Evolutionary conservation across 1,284 basidiomycete species (phyloP), one percentile per base, ranked within the genome.

Genomic region (Bjerkandera adusta): DNA sequence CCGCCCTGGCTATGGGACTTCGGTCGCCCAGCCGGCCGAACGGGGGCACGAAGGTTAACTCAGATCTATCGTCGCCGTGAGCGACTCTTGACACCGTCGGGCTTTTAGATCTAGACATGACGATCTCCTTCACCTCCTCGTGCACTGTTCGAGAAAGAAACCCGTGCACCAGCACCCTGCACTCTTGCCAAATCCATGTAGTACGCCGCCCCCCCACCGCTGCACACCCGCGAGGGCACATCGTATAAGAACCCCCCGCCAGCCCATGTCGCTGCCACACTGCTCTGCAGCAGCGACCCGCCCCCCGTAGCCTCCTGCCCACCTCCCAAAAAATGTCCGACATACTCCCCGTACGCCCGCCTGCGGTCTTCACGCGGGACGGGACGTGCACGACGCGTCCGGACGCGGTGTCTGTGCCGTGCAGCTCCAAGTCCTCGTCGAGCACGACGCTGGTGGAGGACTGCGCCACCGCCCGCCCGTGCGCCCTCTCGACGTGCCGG

Each of bases 401-500:
- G n/a, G 21, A 25, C 32, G 41, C 30, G 41, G 30, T 24, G 26
- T 45, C 13, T 36, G 21, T 50, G 8, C 46, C 46, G n/a, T 15
- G 49, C n/a, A 45, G 52, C 15, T 51, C 55, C 2, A 52, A 49
- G 43, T 49, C 45, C 32, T 49, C 48, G 24, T 60, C 59, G 16
- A 60, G 53, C 43, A 51, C 57, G 32, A 63, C 58, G 22, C 51
- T 63, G 16, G 58, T 60, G 13, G 43, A 41, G 29, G 43, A 53
- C 30, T 49, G 52, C 38, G 50, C 49, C 37, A 33, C 49, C 25
- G 49, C 36, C 32, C 50, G 57, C 8, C 32, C 33, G 13, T 46
- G 48, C 26, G 44, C 45, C 29, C 58, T 79, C 44, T 77, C 81
- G 3, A 74, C 72, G 2, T 51, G 67, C 26, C 71, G 75, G 41